Base-by-base conservation (phyloP, 768 basidiomycete species). In the Tephrocybe sp. region DNA sequence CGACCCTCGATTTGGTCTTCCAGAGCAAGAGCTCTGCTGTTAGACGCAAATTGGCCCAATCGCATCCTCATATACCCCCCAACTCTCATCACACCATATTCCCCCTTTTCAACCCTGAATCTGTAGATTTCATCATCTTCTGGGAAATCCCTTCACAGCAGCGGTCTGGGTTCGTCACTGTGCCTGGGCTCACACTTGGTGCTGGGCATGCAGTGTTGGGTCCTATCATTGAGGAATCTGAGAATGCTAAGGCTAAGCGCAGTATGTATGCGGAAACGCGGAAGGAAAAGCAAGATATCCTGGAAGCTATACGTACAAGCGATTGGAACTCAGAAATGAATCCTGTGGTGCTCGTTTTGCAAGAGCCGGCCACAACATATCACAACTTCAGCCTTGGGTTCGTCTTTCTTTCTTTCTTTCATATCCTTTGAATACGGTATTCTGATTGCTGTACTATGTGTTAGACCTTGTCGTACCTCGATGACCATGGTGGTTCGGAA, bases 221-320 rank as follows among this genome's bases (percentile, higher is more conserved):
- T 15, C 74, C 76, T 41, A 70, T 84, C 30, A 74, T 93, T 4
- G 74, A 79, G 41, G 73, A 77, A 16, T 77, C 79, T 9, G 82
- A 83, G 59, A 71, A 68, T 38, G 76, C 76, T 10, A 88, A 89
- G 66, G 76, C 75, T 19, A 88, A 84, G 52, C 78, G 92, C 38
- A 91, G 81, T 54, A 91, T 97, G 79, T 97, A 92, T 61, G 91
- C 91, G 18, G 92, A 97, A 71, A 95, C 93, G 4, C 80, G 79
- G 53, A 74, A 86, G 41, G 84, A 93, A 65, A 82, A 82, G 60
- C 64, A 66, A 55, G 81, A 83, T 43, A 68, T 94, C 25, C 60
- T 94, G 44, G 72, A 81, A 42, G 80, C 83, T 8, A 76, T 97
- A 34, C 72, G 80, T 29, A 65, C 72, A 3, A 85, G 84, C 52